Percentiles rank a stretch among this genome's conserved stretches.
These are phyloP conservation scores for Lyophyllum semitale DNA, from an alignment of 768 basidiomycete genomes.

Conservation along the genomic window DNA sequence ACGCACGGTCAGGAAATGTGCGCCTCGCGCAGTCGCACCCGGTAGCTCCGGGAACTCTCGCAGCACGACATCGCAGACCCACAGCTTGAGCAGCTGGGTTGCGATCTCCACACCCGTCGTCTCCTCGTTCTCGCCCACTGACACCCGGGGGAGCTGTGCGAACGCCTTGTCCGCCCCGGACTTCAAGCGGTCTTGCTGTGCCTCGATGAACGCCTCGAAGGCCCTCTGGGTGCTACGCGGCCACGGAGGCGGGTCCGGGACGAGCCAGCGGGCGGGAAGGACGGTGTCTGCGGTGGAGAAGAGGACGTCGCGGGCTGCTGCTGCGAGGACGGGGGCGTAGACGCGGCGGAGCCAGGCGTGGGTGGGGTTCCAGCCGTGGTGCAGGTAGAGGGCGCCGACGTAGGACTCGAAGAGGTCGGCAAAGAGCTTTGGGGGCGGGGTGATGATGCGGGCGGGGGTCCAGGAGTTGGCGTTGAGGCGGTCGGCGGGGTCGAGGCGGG, in stretches of 20 bases:
- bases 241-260: conserved; percentile 7
- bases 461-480: conserved; percentile 17
- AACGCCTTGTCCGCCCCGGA: not conserved
- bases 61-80: conserved; percentile 27
- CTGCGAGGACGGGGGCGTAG: conserved; percentile 22
- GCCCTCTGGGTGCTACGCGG: not conserved
- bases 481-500: conserved; percentile 22
- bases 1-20: conserved; percentile 22
- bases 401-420: conserved; percentile 35
- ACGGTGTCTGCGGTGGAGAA: conserved; percentile 5
- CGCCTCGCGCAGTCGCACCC: conserved; percentile 17
- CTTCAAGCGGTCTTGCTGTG: not conserved
- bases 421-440: conserved; percentile 29
- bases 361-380: conserved; percentile 26
- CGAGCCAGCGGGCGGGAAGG: conserved; percentile 2
- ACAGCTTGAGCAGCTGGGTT: conserved; percentile 29
- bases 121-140: not conserved
- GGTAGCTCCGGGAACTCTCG: conserved; percentile 23
- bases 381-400: conserved; percentile 29
- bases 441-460: conserved; percentile 11
- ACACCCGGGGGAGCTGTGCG: not conserved
- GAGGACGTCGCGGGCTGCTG: conserved; percentile 24
- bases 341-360: conserved; percentile 25
- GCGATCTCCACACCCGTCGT: conserved; percentile 24
- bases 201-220: conserved; percentile 8